Evolutionary conservation across 352 stramenopile genomes (phyloP).

Genomic region (Phytophthora cactorum): DNA sequence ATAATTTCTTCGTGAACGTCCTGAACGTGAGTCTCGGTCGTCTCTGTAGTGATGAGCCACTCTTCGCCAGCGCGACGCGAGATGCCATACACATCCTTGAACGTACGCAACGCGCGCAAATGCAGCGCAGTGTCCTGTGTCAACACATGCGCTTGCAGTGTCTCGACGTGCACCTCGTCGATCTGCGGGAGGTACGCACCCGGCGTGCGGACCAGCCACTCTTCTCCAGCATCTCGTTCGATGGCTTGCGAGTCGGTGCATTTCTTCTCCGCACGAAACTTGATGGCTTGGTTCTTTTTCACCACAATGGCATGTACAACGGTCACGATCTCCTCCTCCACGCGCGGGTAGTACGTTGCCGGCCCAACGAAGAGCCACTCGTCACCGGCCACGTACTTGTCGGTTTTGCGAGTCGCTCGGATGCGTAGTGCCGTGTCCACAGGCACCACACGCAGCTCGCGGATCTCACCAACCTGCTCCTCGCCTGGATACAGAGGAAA

Average conservation of each 20-base stretch:
- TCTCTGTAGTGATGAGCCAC: conserved; percentile 79
- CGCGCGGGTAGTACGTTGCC: conserved; percentile 75
- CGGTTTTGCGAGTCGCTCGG: conserved; percentile 66
- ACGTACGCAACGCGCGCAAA: conserved; percentile 69
- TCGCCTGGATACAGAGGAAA: conserved; percentile 81
- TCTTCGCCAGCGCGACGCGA: conserved; percentile 79
- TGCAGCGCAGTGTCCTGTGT: conserved; percentile 71
- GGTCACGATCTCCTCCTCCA: conserved; percentile 72
- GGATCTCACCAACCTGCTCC: conserved; percentile 60
- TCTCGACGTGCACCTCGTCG: conserved; percentile 71
- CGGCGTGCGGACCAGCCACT: conserved; percentile 79
- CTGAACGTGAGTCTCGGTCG: conserved; percentile 76
- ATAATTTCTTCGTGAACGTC: conserved; percentile 83
- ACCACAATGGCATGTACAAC: conserved; percentile 69
- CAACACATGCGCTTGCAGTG: conserved; percentile 66
- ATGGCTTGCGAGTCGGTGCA: conserved; percentile 71
- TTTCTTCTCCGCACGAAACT: conserved; percentile 84
- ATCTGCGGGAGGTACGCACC: conserved; percentile 81
- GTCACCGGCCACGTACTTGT: conserved; percentile 61
- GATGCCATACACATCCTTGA: conserved; percentile 77
- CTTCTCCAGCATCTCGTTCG: conserved; percentile 69
- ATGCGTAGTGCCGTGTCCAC: conserved; percentile 70
- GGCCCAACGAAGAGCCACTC: conserved; percentile 82
- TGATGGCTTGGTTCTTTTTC: conserved; percentile 83
- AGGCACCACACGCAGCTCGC: conserved; percentile 62